Base-by-base conservation (phyloP, 495 filamentous ascomycete genomes). In the Penicillium desertorum region DNA sequence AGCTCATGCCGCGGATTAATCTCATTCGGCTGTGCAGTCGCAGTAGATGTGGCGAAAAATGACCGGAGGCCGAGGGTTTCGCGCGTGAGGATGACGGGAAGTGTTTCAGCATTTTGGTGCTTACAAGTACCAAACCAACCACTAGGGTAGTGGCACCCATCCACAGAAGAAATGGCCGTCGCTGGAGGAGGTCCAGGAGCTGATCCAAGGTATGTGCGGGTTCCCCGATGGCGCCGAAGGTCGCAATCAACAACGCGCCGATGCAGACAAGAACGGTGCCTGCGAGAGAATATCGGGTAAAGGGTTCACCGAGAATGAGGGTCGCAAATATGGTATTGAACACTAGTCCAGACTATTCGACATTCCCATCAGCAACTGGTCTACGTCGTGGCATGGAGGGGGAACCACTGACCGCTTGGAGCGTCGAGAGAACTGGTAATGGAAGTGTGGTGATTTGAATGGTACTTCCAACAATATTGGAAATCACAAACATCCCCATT, bases 271-370 rank as follows among this genome's bases (percentile, higher is more conserved):
- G 83, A 29, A 91, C 63, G 5, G 94, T 99, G 17, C 94, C 94
- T 62, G 88, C 81, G 29, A 96, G 81, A 5, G 92, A 96, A 81
- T 90, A 92, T 65, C 85, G 81, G 20, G 94, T 99, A 73, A 97
- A 99, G 2, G 92, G 88, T 75, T 99, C 94, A 34, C 89, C 85
- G 34, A 99, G 83, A 64, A 99, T 92, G 41, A 99, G 75, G 3
- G 92, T 92, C 41, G 94, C 94, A 73, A 94, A 97, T 56, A 96
- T 89, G 37, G 93, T 96, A 76, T 99, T 99, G 78, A 99, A 99
- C 30, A 98, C 94, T 30, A 99, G 81, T 22, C 94, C 94, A 45
- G 91, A 95, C 68, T 85, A 54, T 61, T 56, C 23, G 14, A 5
- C 12, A 16, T 17, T 14, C 46, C n/a, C 2, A 32, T 56, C 37